Conservation (phyloP, 78 protist genomes). For the Pelomyxa schiedti region DNA sequence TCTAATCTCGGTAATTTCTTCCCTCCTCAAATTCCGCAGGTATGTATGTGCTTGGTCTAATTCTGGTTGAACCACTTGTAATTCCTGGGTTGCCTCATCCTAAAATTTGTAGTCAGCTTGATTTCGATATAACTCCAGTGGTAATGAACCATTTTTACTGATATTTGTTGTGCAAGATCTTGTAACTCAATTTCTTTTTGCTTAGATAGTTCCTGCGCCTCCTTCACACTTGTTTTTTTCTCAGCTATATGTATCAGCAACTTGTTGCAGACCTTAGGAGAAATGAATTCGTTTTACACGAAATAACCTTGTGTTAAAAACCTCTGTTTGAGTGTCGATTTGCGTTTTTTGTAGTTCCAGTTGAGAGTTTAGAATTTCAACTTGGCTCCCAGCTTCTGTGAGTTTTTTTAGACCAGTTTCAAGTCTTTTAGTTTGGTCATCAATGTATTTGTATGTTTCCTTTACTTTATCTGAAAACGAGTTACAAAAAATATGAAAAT, state of each 20-base stretch:
- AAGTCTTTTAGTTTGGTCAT: slow-evolving; percentile 19
- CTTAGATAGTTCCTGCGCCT: slow-evolving; percentile 20
- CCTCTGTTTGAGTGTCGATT: slow-evolving; percentile 30
- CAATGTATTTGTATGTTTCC: not conserved
- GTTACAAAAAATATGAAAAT: slow-evolving; percentile 30
- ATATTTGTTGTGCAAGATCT: slow-evolving; percentile 3
- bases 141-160: too few species aligned
- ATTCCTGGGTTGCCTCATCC: slow-evolving; percentile 64
- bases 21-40: slow-evolving; percentile 20
- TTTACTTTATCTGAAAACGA: not conserved
- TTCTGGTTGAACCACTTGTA: slow-evolving; percentile 76
- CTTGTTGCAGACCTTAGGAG: slow-evolving; percentile 30
- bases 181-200: slow-evolving; percentile 36
- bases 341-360: slow-evolving; percentile 31
- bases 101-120: too few species aligned
- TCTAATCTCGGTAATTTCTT: slow-evolving; percentile 53
- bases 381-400: slow-evolving; percentile 52
- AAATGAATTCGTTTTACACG: too few species aligned
- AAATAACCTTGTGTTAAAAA: too few species aligned
- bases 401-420: slow-evolving; percentile 50
- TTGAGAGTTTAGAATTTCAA: slow-evolving; percentile 25
- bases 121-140: too few species aligned
- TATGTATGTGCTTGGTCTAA: slow-evolving; percentile 54
- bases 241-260: slow-evolving; percentile 22
- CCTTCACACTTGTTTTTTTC: slow-evolving; percentile 2